Evolutionary conservation across 1,284 basidiomycete genomes (phyloP).

Genomic region (Ganoderma sp.): DNA sequence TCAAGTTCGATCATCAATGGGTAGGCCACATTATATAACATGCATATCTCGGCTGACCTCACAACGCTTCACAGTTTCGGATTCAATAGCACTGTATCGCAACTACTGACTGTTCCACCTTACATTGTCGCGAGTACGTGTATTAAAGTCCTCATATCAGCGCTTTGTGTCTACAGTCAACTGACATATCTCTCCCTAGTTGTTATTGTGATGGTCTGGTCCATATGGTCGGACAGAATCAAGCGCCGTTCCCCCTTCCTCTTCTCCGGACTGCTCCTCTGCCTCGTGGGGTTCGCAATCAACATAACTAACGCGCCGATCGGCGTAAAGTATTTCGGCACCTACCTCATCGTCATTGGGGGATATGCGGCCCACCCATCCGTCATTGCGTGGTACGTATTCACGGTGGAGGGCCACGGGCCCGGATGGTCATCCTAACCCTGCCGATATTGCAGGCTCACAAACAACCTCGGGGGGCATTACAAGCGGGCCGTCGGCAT

Average conservation of each 20-base stretch:
- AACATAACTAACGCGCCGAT: slow-evolving; percentile 56
- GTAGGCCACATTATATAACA: slow-evolving; percentile 18
- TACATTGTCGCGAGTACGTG: slow-evolving; percentile 64
- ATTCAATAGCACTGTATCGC: slow-evolving; percentile 57
- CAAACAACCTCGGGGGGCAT: slow-evolving; percentile 66
- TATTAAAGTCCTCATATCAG: slow-evolving; percentile 28
- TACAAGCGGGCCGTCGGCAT: slow-evolving; percentile 69
- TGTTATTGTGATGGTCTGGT: slow-evolving; percentile 55
- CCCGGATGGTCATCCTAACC: neutral
- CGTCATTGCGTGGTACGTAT: slow-evolving; percentile 58
- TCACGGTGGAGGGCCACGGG: no score
- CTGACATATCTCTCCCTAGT: slow-evolving; percentile 43
- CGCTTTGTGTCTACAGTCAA: slow-evolving; percentile 45
- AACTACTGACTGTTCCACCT: slow-evolving; percentile 75
- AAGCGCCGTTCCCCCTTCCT: slow-evolving; percentile 64
- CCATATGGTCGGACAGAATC: slow-evolving; percentile 61
- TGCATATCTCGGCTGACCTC: no score
- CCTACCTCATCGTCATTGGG: slow-evolving; percentile 63
- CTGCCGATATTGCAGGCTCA: slow-evolving; percentile 46
- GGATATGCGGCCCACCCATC: slow-evolving; percentile 65
- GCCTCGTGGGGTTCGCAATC: slow-evolving; percentile 64
- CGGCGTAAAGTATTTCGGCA: slow-evolving; percentile 69
- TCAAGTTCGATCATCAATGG: slow-evolving; percentile 65
- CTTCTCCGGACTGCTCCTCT: slow-evolving; percentile 54
- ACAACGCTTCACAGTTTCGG: slow-evolving; percentile 37